These are phyloP conservation scores for Cerioporus squamosus DNA, from an alignment of 1,284 basidiomycete genomes.

Conservation along the genomic window DNA sequence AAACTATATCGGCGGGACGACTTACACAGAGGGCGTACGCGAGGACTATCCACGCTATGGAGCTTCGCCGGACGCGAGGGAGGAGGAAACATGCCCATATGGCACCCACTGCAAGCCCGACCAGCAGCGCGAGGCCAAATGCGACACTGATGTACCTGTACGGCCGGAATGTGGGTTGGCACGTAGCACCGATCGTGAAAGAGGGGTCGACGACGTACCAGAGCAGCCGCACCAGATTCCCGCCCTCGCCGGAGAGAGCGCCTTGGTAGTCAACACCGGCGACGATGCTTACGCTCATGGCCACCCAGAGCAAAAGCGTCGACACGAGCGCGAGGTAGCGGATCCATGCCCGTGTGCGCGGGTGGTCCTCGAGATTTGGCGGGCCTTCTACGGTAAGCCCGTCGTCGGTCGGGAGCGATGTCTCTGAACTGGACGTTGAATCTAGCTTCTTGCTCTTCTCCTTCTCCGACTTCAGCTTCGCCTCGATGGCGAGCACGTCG, in stretches of 20 bases:
- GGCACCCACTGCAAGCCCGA: neutral
- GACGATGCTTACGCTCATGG: slow-evolving; percentile 31
- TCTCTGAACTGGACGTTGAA: neutral
- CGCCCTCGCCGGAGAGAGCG: slow-evolving; percentile 18
- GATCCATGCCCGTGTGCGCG: slow-evolving; percentile 32
- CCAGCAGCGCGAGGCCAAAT: slow-evolving; percentile 10
- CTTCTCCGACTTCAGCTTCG: neutral
- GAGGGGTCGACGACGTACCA: slow-evolving; percentile 19
- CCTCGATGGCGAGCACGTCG: slow-evolving; percentile 43
- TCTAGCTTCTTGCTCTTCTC: neutral
- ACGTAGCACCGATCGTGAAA: too few species aligned
- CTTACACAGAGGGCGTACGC: slow-evolving; percentile 1
- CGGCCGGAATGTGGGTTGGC: too few species aligned
- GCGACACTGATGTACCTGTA: slow-evolving; percentile 18
- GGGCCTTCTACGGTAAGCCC: neutral
- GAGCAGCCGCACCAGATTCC: slow-evolving; percentile 26
- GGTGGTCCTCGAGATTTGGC: slow-evolving; percentile 24
- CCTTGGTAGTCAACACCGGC: slow-evolving; percentile 30
- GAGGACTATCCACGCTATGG: slow-evolving; percentile 1
- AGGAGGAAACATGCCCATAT: slow-evolving; percentile 4
- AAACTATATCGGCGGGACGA: too few species aligned
- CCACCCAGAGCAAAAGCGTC: slow-evolving; percentile 25
- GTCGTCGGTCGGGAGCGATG: too few species aligned
- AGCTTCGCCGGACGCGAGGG: slow-evolving; percentile 7
- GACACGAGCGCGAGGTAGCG: slow-evolving; percentile 31